phyloP scores from a whole-genome alignment of 805 yeast species.

The Myxozyma lipomycoides region DNA sequence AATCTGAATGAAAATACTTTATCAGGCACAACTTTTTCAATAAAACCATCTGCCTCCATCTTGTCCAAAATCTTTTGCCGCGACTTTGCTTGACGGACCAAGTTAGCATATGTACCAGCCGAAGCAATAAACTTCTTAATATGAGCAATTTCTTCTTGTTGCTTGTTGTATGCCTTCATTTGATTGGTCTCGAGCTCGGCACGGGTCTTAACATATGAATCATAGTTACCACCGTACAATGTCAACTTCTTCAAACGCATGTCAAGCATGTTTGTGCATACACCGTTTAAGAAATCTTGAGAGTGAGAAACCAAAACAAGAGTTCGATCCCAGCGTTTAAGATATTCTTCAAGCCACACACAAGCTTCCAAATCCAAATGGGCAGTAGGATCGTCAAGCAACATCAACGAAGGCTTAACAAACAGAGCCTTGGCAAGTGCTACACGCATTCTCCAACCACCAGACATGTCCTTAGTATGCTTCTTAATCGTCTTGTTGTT shows the following conservation, averaged over 20 bases:
- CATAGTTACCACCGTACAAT: slow-evolving; percentile 97
- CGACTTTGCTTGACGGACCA: slow-evolving; percentile 97
- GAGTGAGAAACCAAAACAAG: slow-evolving; percentile 95
- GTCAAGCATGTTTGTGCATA: slow-evolving; percentile 95
- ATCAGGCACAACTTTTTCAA: slow-evolving; percentile 88
- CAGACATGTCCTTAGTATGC: slow-evolving; percentile 98
- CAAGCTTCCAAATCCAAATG: slow-evolving; percentile 99
- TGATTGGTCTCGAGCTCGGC: slow-evolving; percentile 91
- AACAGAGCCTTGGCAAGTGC: slow-evolving; percentile 96
- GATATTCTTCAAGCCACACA: slow-evolving; percentile 98
- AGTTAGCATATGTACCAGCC: slow-evolving; percentile 99
- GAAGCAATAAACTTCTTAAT: slow-evolving; percentile 98
- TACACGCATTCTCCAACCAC: slow-evolving; percentile 99
- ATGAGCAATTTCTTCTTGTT: slow-evolving; percentile 97
- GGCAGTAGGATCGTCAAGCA: slow-evolving; percentile 98
- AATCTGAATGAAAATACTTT: slow-evolving; percentile 91
- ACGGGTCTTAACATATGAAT: slow-evolving; percentile 92
- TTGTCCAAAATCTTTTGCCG: slow-evolving; percentile 98
- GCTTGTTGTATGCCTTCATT: slow-evolving; percentile 94
- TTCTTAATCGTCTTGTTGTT: slow-evolving; percentile 79
- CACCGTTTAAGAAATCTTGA: slow-evolving; percentile 98
- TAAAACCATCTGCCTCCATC: slow-evolving; percentile 98
- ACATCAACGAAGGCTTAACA: slow-evolving; percentile 91
- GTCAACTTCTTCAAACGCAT: slow-evolving; percentile 76
- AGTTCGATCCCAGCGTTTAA: slow-evolving; percentile 89